phyloP scores from a whole-genome alignment of 2,329 filamentous ascomycete genomes.

The Colletotrichum tanaceti region DNA sequence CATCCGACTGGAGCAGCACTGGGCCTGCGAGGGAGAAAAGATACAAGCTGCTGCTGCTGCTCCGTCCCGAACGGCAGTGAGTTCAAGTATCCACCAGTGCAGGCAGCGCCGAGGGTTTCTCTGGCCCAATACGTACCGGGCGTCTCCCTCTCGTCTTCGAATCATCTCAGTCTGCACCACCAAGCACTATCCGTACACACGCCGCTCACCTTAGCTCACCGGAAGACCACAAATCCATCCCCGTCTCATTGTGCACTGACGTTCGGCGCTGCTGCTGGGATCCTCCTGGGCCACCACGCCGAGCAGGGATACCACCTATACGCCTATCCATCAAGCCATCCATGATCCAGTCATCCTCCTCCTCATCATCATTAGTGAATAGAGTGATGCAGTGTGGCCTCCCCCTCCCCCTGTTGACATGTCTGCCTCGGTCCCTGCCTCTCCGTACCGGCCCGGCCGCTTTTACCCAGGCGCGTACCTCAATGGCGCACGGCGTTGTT shows the following conservation, averaged over 20 bases:
- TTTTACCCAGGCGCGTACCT: conserved; percentile 25
- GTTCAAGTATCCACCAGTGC: conserved; percentile 12
- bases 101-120: conserved; percentile 3
- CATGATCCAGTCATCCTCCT: background rate
- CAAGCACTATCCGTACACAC: background rate
- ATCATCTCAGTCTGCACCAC: background rate
- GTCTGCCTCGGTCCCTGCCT: conserved; percentile 4
- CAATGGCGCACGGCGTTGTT: conserved; percentile 4
- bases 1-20: conserved; percentile 9
- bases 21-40: conserved; percentile 7
- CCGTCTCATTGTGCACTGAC: conserved; percentile 25
- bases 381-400: too few species aligned
- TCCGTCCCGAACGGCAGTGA: conserved; percentile 13
- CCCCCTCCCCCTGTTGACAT: conserved; percentile 27
- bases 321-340: conserved; percentile 19
- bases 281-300: conserved; percentile 29
- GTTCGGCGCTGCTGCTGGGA: conserved; percentile 18
- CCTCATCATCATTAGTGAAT: background rate
- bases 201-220: conserved; percentile 36
- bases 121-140: conserved; percentile 10
- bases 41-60: background rate
- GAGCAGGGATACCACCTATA: conserved; percentile 15
- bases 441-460: background rate
- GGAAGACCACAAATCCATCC: conserved; percentile 31
- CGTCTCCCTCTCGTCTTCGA: background rate